A percentile compares a stretch with the other conserved stretches of the same genome.
These are phyloP conservation scores for Suillus lakei DNA, from an alignment of 768 basidiomycete genomes.

Conservation along the genomic window DNA sequence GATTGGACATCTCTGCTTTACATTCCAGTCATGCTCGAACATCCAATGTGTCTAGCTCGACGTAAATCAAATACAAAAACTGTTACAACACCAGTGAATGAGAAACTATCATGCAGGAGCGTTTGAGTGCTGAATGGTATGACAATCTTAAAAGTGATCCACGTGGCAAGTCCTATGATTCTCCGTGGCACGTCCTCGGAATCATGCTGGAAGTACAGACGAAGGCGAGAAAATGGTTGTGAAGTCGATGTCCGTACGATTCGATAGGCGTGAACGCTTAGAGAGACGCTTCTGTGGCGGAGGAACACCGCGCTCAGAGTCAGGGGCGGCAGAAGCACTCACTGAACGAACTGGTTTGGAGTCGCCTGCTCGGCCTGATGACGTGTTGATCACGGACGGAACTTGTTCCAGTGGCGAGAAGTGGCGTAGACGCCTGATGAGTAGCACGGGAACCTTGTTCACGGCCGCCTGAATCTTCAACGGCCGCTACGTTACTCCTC, in stretches of 20 bases:
- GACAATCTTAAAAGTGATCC: background rate
- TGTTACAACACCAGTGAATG: background rate
- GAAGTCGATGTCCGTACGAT: background rate
- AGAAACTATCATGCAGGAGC: background rate
- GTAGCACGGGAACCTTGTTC: background rate
- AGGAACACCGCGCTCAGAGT: background rate
- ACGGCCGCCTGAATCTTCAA: background rate
- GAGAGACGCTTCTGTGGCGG: background rate
- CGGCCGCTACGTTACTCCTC: constrained; percentile 13
- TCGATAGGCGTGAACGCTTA: background rate
- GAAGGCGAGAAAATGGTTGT: constrained; percentile 1
- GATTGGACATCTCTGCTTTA: too few relatives aligned
- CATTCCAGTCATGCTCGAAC: background rate
- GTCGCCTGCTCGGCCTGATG: background rate
- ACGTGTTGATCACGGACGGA: background rate
- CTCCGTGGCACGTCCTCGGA: background rate
- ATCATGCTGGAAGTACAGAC: background rate
- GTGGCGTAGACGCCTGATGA: constrained; percentile 15
- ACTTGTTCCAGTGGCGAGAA: constrained; percentile 19
- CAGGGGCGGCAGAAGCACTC: constrained; percentile 5
- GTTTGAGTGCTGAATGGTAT: background rate
- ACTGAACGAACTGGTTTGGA: background rate
- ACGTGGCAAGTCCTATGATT: background rate
- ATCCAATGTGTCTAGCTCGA: background rate
- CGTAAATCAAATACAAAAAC: background rate